phyloP scores from a whole-genome alignment of 306 rosid genomes.

The Medicago ruthenica region DNA sequence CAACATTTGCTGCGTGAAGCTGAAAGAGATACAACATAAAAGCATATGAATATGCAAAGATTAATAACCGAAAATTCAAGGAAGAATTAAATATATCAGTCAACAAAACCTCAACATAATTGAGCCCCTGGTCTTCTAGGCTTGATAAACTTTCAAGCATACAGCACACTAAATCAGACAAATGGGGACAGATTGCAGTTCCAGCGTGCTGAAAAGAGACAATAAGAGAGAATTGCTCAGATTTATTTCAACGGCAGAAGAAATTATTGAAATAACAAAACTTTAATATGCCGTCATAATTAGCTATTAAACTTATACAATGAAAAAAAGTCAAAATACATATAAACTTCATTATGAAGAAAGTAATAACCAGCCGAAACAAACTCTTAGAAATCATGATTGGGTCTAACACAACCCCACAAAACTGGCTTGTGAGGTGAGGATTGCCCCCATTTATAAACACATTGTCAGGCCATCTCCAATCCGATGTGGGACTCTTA shows the following conservation, averaged over 20 bases:
- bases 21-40: slow-evolving; percentile 46
- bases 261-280: slow-evolving; percentile 19
- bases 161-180: slow-evolving; percentile 92
- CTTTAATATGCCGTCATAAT: slow-evolving; percentile 19
- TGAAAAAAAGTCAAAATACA: slow-evolving; percentile 32
- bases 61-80: slow-evolving; percentile 5
- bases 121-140: slow-evolving; percentile 94
- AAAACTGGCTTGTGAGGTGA: too few relatives aligned
- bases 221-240: slow-evolving; percentile 29
- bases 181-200: slow-evolving; percentile 79
- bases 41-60: slow-evolving; percentile 32
- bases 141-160: slow-evolving; percentile 99
- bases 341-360: slow-evolving; percentile 31
- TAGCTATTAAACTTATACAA: slow-evolving; percentile 8
- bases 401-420: too few relatives aligned
- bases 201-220: slow-evolving; percentile 82
- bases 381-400: too few relatives aligned
- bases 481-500: too few relatives aligned
- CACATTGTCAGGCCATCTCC: too few relatives aligned
- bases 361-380: slow-evolving; percentile 32
- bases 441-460: too few relatives aligned
- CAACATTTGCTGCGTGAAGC: slow-evolving; percentile 93
- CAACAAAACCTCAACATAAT: slow-evolving; percentile 83
- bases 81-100: slow-evolving; percentile 41
- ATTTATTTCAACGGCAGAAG: slow-evolving; percentile 17